Conservation (phyloP, 176 grass and related monocot species). For the sorghum (Sorghum bicolor) region DNA sequence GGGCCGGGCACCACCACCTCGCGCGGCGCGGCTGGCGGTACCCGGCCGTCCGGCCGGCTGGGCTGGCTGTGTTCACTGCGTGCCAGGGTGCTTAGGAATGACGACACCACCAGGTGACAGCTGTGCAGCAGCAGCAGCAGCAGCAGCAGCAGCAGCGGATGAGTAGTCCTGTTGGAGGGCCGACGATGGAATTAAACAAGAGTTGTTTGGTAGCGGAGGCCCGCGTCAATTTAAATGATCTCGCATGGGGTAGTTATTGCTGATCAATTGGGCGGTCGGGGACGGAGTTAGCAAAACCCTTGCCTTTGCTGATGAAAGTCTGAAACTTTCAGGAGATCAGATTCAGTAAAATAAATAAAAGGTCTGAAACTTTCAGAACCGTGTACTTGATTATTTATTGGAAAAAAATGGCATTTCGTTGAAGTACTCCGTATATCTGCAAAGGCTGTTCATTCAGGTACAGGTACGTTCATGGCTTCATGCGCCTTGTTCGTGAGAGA, state of each 20-base stretch:
- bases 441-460: too few relatives aligned
- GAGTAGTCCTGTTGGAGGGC: neutral
- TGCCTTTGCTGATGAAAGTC: neutral
- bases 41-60: neutral
- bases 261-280: neutral
- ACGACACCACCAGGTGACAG: neutral
- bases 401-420: neutral
- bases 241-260: conserved; percentile 30
- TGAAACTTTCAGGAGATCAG: neutral
- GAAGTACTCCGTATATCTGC: too few relatives aligned
- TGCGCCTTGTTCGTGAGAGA: too few relatives aligned
- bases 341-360: neutral
- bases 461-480: neutral
- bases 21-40: neutral
- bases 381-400: neutral
- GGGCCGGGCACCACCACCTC: neutral
- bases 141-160: neutral
- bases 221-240: conserved; percentile 20
- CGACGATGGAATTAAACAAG: conserved; percentile 12
- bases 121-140: neutral
- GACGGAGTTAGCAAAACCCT: neutral
- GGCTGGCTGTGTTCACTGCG: neutral
- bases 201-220: neutral
- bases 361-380: neutral
- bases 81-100: neutral